Evolutionary conservation across 441 rosid genomes (phyloP), one percentile per base, ranked within the genome.

Genomic region (Melastoma candidum): DNA sequence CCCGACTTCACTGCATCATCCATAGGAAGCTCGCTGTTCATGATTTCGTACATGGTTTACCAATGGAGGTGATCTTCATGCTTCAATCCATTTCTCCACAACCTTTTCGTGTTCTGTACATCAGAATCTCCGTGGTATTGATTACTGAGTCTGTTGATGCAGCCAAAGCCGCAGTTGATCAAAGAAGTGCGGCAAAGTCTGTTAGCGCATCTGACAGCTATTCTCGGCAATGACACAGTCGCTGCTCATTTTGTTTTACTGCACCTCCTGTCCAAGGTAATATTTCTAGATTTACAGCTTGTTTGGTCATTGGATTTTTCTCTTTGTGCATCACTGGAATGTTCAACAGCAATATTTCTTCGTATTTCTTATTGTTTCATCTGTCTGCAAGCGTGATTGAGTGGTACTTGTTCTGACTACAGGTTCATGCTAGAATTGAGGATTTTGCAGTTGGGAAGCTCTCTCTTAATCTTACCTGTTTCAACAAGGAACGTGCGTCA

Each of bases 381-480:
- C 36, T 29, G 36, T 7, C 7, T 29, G 36, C 36, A 29, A 29
- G 36, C 7, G 36, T 3, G 3, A 29, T 29, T 7, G 5, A 29
- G 36, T 29, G 36, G 1, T 7, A 3, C 36, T 29, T 12, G 46
- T 12, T 8, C 11, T 53, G 13, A 39, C 7, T 10, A 48, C 69
- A 90, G 98, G 90, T 92, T 54, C 85, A 83, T 71, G 73, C 88
- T 56, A 79, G 95, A 66, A 78, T 68, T 9, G 90, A 83, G 56
- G 65, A 71, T 53, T 72, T 78, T 67, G 95, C 93, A n/a, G 85
- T 92, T 3, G 96, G 98, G 71, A 87, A 92, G 77, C 85, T 92
- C 65, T 83, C 98, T 10, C 68, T 85, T 41, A 92, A 87, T 61
- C 85, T 87, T 45, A 81, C 72, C 17, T 66, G 82, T 68, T 75